phyloP scores from a whole-genome alignment of 257 asterid species.

The Solanum clarkiae region DNA sequence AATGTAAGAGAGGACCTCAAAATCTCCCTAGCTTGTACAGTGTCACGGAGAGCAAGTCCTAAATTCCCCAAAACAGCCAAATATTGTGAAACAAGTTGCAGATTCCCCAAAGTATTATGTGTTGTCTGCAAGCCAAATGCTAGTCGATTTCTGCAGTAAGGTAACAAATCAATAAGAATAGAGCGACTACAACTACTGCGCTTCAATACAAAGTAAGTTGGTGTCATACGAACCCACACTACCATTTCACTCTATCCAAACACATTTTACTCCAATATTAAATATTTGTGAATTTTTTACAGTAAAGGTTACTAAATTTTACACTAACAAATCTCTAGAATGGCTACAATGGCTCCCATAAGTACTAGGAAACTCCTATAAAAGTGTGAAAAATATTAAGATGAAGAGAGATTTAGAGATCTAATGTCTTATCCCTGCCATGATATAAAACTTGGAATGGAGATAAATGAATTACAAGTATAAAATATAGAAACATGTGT shows the following conservation, averaged over 20 bases:
- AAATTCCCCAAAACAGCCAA: conserved; percentile 74
- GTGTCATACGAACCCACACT: neutral
- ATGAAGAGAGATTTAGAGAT: neutral
- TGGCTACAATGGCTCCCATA: neutral
- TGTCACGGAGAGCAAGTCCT: conserved; percentile 83
- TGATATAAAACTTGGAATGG: neutral
- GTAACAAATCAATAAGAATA: neutral
- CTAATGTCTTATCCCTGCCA: neutral
- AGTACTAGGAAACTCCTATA: neutral
- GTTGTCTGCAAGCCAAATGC: conserved; percentile 95
- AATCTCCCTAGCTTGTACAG: conserved; percentile 96
- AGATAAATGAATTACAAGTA: neutral
- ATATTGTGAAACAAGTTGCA: conserved; percentile 95
- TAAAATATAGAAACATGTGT: neutral
- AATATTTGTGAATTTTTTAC: neutral
- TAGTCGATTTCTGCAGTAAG: conserved; percentile 50
- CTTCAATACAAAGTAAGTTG: neutral
- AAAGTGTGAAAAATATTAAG: neutral
- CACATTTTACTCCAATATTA: neutral
- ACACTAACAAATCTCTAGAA: neutral
- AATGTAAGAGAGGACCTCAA: conserved; percentile 87
- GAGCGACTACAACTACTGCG: neutral
- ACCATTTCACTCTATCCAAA: neutral
- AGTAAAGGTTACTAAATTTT: neutral
- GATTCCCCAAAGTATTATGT: conserved; percentile 71